These are phyloP conservation scores for Coelastrella sp. DNA, from an alignment of 139 green algal genomes.

Conservation along the genomic window DNA sequence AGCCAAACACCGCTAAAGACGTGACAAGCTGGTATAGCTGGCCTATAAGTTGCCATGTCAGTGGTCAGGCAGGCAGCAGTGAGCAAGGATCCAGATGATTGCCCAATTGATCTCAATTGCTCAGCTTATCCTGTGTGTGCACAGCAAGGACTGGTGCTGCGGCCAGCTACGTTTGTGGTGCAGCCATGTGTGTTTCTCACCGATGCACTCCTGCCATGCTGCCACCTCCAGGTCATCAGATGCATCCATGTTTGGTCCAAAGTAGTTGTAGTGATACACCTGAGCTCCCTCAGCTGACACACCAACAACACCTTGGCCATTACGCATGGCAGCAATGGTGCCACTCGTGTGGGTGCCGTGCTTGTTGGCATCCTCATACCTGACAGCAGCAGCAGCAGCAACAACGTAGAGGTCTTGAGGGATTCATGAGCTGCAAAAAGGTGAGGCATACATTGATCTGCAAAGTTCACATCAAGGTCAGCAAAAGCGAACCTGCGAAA, in stretches of 20 bases:
- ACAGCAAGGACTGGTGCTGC: neutral
- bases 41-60: too few species aligned
- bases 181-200: neutral
- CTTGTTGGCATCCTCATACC: neutral
- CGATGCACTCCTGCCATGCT: constrained; percentile 27
- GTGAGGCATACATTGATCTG: too few species aligned
- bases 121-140: neutral
- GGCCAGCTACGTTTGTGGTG: neutral
- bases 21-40: too few species aligned
- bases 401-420: neutral
- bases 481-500: too few species aligned
- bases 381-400: neutral
- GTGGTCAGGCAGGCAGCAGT: too few species aligned
- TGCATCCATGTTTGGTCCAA: constrained; percentile 29
- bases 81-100: too few species aligned
- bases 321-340: constrained; percentile 10
- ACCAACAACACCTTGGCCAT: constrained; percentile 23
- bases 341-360: constrained; percentile 34
- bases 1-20: neutral
- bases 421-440: too few species aligned
- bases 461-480: too few species aligned
- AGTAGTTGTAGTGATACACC: constrained; percentile 33
- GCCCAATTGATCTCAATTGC: too few species aligned
- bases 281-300: constrained; percentile 34
- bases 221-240: constrained; percentile 30